Percentiles rank a stretch among this genome's conserved stretches.
Conservation (phyloP, 345 rosid species). For the Rubroshorea leprosula region DNA sequence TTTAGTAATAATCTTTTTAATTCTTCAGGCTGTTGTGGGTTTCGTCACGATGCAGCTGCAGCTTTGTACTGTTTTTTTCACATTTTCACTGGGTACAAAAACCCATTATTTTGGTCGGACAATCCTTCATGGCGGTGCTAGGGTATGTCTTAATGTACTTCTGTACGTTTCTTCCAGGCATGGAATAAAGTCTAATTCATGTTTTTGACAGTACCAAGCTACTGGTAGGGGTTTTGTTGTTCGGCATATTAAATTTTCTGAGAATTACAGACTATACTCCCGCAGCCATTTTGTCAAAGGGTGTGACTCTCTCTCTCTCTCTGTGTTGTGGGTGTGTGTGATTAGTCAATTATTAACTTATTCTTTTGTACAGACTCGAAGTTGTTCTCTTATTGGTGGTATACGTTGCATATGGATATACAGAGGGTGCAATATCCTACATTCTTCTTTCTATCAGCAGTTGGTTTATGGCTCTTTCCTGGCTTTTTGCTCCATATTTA, state of each 20-base stretch:
- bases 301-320: conserved; percentile 35
- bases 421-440: conserved; percentile 62
- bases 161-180: neutral
- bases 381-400: conserved; percentile 77
- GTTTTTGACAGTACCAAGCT: conserved; percentile 72
- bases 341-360: conserved; percentile 15
- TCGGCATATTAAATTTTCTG: conserved; percentile 81
- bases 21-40: conserved; percentile 79
- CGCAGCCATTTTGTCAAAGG: conserved; percentile 97
- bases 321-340: conserved; percentile 18
- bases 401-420: conserved; percentile 78
- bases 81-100: conserved; percentile 92
- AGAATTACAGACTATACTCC: conserved; percentile 90
- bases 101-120: conserved; percentile 98
- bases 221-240: conserved; percentile 98
- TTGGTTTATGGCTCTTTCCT: conserved; percentile 91
- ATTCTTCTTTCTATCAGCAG: conserved; percentile 88
- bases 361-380: conserved; percentile 56
- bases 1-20: conserved; percentile 11
- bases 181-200: conserved; percentile 12
- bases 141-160: conserved; percentile 42
- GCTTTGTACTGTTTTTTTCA: conserved; percentile 94
- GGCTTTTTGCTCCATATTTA: conserved; percentile 96
- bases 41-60: conserved; percentile 94
- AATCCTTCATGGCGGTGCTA: conserved; percentile 96